Conservation (phyloP, 306 rosid species). For the Prinsepia uniflora region DNA sequence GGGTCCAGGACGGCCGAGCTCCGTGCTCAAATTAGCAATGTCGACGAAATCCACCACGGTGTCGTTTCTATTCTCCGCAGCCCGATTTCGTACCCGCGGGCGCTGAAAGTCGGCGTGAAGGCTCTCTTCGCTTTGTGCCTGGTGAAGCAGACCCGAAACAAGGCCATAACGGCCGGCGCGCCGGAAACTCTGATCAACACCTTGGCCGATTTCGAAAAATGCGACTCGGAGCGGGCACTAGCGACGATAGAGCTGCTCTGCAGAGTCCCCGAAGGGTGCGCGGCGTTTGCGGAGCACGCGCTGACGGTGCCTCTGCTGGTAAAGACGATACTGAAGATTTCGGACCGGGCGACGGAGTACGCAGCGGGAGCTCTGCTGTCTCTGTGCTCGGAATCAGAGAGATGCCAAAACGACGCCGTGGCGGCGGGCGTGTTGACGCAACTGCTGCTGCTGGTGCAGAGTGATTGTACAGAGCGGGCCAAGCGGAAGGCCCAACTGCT, state of each 20-base stretch:
- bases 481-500: constrained; percentile 87
- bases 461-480: constrained; percentile 88
- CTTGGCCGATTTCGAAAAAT: constrained; percentile 71
- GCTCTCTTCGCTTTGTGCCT: constrained; percentile 71
- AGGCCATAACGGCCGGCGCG: constrained; percentile 71
- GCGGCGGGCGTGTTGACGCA: constrained; percentile 80
- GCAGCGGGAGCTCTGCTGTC: constrained; percentile 83
- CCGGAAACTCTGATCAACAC: constrained; percentile 59
- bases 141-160: constrained; percentile 69
- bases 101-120: constrained; percentile 67
- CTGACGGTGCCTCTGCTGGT: constrained; percentile 81
- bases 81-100: constrained; percentile 55
- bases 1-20: constrained; percentile 70
- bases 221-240: constrained; percentile 75
- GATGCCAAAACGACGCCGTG: constrained; percentile 61
- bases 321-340: constrained; percentile 71
- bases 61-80: constrained; percentile 52
- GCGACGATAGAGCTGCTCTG: constrained; percentile 81
- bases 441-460: constrained; percentile 72
- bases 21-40: constrained; percentile 47
- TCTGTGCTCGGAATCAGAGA: constrained; percentile 70
- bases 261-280: constrained; percentile 52
- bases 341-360: constrained; percentile 86
- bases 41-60: constrained; percentile 68
- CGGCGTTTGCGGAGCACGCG: constrained; percentile 61